Percentiles rank a stretch among this genome's conserved stretches.
Conservation (phyloP, 371 early-diverging fungal species). For the Mucor plumbeus region DNA sequence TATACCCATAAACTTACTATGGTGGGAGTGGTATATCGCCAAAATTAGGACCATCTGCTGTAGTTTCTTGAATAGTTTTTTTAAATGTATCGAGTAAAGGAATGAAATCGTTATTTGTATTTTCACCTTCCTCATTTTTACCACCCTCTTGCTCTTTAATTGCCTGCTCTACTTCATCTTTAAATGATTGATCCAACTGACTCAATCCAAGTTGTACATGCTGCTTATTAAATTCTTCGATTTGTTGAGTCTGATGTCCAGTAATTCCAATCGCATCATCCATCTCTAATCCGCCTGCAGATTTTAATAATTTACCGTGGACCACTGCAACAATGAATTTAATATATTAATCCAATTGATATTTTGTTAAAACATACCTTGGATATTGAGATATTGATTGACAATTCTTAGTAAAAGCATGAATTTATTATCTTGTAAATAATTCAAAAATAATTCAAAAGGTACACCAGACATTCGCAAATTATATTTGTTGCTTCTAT, state of each 20-base stretch:
- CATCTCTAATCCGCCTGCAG: slow-evolving; percentile 48
- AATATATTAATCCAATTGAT: neutral
- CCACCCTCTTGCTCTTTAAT: slow-evolving; percentile 36
- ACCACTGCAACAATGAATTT: slow-evolving; percentile 26
- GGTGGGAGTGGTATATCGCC: slow-evolving; percentile 71
- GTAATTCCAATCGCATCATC: slow-evolving; percentile 81
- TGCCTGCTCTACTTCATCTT: slow-evolving; percentile 47
- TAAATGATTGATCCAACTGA: slow-evolving; percentile 44
- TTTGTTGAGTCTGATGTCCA: slow-evolving; percentile 77
- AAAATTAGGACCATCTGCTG: slow-evolving; percentile 48
- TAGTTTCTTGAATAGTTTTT: slow-evolving; percentile 41
- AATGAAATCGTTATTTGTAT: neutral
- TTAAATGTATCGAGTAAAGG: slow-evolving; percentile 52
- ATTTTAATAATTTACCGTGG: slow-evolving; percentile 40
- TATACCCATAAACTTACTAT: slow-evolving; percentile 52
- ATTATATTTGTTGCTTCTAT: slow-evolving; percentile 85
- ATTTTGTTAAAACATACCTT: slow-evolving; percentile 46
- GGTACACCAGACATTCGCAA: slow-evolving; percentile 89
- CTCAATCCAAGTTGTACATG: slow-evolving; percentile 43
- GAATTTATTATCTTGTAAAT: slow-evolving; percentile 91
- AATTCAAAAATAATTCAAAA: slow-evolving; percentile 90
- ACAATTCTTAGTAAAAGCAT: slow-evolving; percentile 88
- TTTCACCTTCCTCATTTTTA: slow-evolving; percentile 28
- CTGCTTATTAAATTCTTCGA: slow-evolving; percentile 82
- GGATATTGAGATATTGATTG: slow-evolving; percentile 91